Percentiles rank a stretch among this genome's conserved stretches.
These are phyloP conservation scores for Trypanosoma rangeli DNA, from an alignment of 208 protist genomes.

Conservation along the genomic window DNA sequence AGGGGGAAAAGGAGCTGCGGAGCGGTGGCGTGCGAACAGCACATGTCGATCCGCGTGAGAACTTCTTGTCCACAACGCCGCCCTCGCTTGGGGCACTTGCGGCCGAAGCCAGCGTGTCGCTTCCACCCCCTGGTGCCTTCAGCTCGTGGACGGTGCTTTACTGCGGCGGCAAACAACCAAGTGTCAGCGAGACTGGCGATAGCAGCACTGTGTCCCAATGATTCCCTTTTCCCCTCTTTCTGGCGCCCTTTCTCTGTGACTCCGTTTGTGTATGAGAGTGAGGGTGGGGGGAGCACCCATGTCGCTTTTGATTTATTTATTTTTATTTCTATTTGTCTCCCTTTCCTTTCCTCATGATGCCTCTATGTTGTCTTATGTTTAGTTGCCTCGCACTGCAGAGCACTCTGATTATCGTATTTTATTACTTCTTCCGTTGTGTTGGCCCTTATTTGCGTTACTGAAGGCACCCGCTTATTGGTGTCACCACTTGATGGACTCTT, in stretches of 20 bases:
- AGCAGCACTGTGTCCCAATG: not conserved
- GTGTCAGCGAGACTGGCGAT: not conserved
- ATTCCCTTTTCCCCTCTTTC: not conserved
- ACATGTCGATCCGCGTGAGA: not conserved
- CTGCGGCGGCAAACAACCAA: not conserved
- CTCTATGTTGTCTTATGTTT: not conserved
- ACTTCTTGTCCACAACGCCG: not conserved
- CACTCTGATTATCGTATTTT: too few relatives aligned
- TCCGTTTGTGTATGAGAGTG: not conserved
- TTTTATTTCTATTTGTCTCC: constrained; percentile 2
- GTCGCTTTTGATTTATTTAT: constrained; percentile 15
- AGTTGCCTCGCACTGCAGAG: too few relatives aligned
- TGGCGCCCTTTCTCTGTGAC: not conserved
- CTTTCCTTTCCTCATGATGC: not conserved
- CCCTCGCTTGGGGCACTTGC: constrained; percentile 7
- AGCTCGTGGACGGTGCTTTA: constrained; percentile 13
- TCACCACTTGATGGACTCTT: too few relatives aligned
- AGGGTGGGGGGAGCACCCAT: not conserved
- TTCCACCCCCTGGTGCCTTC: constrained; percentile 22
- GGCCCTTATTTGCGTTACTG: too few relatives aligned
- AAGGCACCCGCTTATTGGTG: too few relatives aligned
- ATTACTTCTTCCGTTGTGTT: too few relatives aligned
- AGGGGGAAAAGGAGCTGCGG: not conserved
- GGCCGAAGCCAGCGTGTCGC: not conserved
- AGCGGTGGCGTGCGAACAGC: not conserved